A percentile compares a stretch with the other conserved stretches of the same genome.
phyloP scores from a whole-genome alignment of 805 yeast genomes.

The Suhomyces sp. region DNA sequence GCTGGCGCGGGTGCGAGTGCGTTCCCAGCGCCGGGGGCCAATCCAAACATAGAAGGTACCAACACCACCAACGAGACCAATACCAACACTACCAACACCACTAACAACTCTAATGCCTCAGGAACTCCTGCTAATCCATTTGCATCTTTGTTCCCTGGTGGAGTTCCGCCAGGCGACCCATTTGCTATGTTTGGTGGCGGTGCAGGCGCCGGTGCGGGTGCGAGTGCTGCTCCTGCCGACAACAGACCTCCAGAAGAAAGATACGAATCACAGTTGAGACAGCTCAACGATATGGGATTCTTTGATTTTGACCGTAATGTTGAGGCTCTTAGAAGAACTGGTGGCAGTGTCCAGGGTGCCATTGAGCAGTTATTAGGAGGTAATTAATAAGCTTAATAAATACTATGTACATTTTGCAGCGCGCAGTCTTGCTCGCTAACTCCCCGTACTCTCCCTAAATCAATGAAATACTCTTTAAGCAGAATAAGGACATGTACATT shows the following conservation, averaged over 20 bases:
- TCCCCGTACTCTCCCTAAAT: too few relatives aligned
- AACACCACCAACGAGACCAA: constrained; percentile 5
- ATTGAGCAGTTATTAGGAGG: constrained; percentile 62
- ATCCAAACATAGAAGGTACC: constrained; percentile 30
- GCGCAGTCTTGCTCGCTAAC: too few relatives aligned
- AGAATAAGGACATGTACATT: too few relatives aligned
- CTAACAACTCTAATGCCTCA: neutral
- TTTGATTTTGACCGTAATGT: constrained; percentile 90
- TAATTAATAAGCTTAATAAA: neutral
- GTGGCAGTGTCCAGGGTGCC: constrained; percentile 98
- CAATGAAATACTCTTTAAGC: too few relatives aligned
- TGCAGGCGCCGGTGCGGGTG: constrained; percentile 22
- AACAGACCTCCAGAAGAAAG: constrained; percentile 47
- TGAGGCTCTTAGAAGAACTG: constrained; percentile 87
- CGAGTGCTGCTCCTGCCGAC: constrained; percentile 32
- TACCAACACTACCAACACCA: constrained; percentile 7
- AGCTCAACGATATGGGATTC: constrained; percentile 58
- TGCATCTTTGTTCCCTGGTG: constrained; percentile 35
- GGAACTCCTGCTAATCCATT: constrained; percentile 32
- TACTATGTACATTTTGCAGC: too few relatives aligned
- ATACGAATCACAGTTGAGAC: constrained; percentile 42
- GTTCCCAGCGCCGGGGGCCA: constrained; percentile 40
- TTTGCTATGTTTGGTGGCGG: constrained; percentile 48
- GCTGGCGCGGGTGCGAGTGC: constrained; percentile 18
- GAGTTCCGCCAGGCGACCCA: constrained; percentile 48